Conservation (phyloP, 2,329 filamentous ascomycete species). For the Myotisia sp. region DNA sequence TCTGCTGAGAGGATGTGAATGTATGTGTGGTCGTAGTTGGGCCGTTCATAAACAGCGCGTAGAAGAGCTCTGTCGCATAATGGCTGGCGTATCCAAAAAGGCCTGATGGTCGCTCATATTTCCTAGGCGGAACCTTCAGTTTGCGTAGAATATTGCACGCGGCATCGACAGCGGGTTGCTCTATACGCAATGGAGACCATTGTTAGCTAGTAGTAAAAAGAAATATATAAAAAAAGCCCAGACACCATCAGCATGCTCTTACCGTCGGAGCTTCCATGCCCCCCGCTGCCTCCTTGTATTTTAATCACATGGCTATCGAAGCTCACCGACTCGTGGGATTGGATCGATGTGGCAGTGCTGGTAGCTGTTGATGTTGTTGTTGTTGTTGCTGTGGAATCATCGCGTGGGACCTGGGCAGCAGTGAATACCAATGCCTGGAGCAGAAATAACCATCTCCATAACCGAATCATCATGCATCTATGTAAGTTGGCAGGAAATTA, state of each 20-base stretch:
- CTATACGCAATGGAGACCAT: slow-evolving; percentile 8
- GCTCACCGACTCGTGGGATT: too few species aligned
- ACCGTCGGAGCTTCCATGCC: not conserved
- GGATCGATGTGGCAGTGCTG: too few species aligned
- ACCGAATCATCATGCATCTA: too few species aligned
- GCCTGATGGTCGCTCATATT: slow-evolving; percentile 39
- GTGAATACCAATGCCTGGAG: too few species aligned
- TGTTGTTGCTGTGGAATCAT: too few species aligned
- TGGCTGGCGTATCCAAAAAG: slow-evolving; percentile 43
- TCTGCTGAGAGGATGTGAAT: slow-evolving; percentile 23
- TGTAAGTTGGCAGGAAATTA: too few species aligned
- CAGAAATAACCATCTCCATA: too few species aligned
- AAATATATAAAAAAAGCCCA: not conserved
- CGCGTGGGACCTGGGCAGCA: too few species aligned
- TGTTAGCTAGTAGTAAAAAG: slow-evolving; percentile 1
- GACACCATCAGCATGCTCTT: not conserved
- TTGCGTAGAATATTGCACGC: slow-evolving; percentile 12
- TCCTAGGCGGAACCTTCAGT: slow-evolving; percentile 9
- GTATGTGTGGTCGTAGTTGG: slow-evolving; percentile 34
- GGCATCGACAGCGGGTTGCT: slow-evolving; percentile 13
- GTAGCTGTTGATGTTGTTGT: too few species aligned
- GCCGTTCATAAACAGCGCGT: slow-evolving; percentile 50
- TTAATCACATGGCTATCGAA: not conserved
- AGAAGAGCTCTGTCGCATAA: slow-evolving; percentile 49
- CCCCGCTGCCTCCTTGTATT: not conserved